These are phyloP conservation scores for Dillenia turbinata DNA, from an alignment of 164 flowering plant genomes.

Conservation along the genomic window DNA sequence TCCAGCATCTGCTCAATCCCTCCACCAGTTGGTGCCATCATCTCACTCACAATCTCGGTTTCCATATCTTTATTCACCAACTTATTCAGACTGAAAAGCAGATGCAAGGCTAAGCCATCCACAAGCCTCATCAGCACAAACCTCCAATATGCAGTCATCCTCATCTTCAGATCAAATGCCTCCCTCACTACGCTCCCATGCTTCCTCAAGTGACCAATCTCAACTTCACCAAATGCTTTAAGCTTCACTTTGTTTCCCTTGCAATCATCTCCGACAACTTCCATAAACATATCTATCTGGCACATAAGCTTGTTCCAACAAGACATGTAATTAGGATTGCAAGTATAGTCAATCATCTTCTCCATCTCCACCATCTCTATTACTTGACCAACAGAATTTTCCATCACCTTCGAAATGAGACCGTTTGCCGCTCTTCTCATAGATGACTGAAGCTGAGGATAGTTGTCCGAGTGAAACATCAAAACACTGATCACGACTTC, in stretches of 20 bases:
- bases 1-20: too few species aligned
- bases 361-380: slow-evolving; percentile 1
- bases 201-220: neutral
- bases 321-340: neutral
- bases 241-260: neutral
- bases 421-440: slow-evolving; percentile 12
- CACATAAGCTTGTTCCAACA: neutral
- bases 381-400: neutral
- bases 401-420: slow-evolving; percentile 13
- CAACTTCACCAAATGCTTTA: neutral
- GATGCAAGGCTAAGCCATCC: neutral
- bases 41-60: too few species aligned
- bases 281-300: neutral
- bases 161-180: too few species aligned
- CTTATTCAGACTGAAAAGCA: neutral
- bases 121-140: neutral
- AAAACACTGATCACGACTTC: slow-evolving; percentile 5
- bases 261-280: neutral
- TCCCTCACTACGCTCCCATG: too few species aligned
- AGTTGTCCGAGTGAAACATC: slow-evolving; percentile 1
- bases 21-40: too few species aligned
- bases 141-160: neutral
- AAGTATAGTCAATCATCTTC: neutral
- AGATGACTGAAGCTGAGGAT: neutral
- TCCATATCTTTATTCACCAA: neutral